Evolutionary conservation across 2,329 filamentous ascomycete genomes (phyloP), one percentile per base, ranked within the genome.

Genomic region (Diaporthe humulicola): DNA sequence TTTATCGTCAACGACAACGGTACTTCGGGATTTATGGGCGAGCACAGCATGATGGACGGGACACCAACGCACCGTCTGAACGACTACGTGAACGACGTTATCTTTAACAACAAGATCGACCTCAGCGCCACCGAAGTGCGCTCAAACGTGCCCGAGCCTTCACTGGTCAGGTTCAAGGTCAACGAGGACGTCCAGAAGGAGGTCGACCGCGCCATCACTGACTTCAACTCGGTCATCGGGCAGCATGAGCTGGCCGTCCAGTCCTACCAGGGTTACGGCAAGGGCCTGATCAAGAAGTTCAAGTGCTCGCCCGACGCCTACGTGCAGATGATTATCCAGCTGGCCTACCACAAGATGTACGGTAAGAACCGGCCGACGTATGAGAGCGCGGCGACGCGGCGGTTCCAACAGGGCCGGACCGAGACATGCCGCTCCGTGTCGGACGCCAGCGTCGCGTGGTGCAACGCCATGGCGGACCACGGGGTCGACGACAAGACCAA

Each of bases 11-110:
- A 98, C 85, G 96, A 99, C 83, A 99, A 99, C 84, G 97, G 97
- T 79, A 98, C 97, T 10, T 94, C 97, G 2, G 97, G 97, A 76
- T 99, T 99, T 89, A 96, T 95, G 90, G 97, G 97, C 81, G 97
- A 99, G 87, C 97, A 99, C 89, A 97, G 94, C 80, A 98, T 99
- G 97, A 99, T 99, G 97, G 97, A 99, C 83, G 97, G 97, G 78
- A 99, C 97, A 9, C 96, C 97, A 1, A 99, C 97, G 3, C 97
- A 98, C 86, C 93, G 97, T 58, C 90, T 99, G 22, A 99, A 98
- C 84, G 97, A 99, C 89, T 97, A 95, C 82, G 90, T 97, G 82
- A 97, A 96, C 87, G 92, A 94, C 82, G 90, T 94, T 81, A 98
- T 98, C 84, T 96, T 98, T 86, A 93, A 93, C 87, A 96, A 98